Evolutionary conservation across 2,329 filamentous ascomycete species (phyloP).

Genomic region (Dactylonectria macrodidyma): DNA sequence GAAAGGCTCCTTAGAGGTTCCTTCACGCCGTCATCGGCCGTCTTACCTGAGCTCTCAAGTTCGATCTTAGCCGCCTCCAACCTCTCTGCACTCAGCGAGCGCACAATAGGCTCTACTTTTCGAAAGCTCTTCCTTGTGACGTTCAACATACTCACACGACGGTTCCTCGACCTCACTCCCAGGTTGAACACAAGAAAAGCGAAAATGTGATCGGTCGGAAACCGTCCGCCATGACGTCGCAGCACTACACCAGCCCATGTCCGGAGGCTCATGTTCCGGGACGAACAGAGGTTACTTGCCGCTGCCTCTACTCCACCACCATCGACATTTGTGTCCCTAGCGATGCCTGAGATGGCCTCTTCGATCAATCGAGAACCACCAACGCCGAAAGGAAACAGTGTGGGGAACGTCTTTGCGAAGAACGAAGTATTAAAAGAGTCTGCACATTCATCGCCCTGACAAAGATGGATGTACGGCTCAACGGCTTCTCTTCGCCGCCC

Average conservation of each 20-base stretch:
- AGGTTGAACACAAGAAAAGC: conserved; percentile 20
- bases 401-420: conserved; percentile 37
- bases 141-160: conserved; percentile 13
- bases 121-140: background rate
- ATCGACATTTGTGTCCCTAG: too few species aligned
- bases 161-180: conserved; percentile 17
- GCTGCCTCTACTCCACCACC: background rate
- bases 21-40: background rate
- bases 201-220: conserved; percentile 5
- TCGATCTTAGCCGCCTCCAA: background rate
- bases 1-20: background rate
- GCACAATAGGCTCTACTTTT: conserved; percentile 1
- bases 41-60: background rate
- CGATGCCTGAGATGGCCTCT: background rate
- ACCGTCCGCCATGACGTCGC: conserved; percentile 15
- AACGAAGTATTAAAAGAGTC: conserved; percentile 28
- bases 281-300: background rate
- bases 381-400: conserved; percentile 17
- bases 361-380: conserved; percentile 25
- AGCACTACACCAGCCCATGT: background rate
- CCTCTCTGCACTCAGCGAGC: background rate
- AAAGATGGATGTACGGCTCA: conserved; percentile 26
- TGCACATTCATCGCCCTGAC: conserved; percentile 27
- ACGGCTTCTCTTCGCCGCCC: too few species aligned
- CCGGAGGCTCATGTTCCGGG: conserved; percentile 18